Evolutionary conservation across 495 filamentous ascomycete genomes (phyloP), one percentile per base, ranked within the genome.

Genomic region (Penicillium cosmopolitanum): DNA sequence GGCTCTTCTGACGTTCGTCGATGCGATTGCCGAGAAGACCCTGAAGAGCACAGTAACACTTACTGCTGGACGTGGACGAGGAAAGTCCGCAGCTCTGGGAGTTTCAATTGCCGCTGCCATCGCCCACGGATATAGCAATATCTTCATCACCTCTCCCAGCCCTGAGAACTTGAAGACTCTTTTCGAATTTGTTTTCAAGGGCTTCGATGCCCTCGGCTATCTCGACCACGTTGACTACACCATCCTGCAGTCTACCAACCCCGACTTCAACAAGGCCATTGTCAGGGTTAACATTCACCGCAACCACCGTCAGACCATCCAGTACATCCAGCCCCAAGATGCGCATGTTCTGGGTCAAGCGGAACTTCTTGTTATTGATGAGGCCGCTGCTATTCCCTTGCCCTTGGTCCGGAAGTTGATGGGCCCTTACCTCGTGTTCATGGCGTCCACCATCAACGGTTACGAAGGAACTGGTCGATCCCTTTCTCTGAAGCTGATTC

Each of bases 401-500:
- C 95, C 95, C 8, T 74, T 97, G 44, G 95, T 98, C 12, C 84
- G 88, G 61, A 97, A 97, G 70, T 82, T 99, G 33, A 91, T 99
- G 85, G 95, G 96, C 0, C 95, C 93, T n/a, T 99, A 98, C 73
- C 80, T 98, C 21, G 92, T 98, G 4, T 99, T 99, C 78, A 99
- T 99, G 96, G 92, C 96, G 4, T 98, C 95, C 1, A 99, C 96
- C 13, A 97, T 99, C 76, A 98, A 97, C 67, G 96, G 96, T 53
- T 99, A 99, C 69, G 96, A 99, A 77, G 96, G 96, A 61, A 99
- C 96, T 3, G 96, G 96, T 33, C 84, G 96, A 40, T 97, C 94
- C 2, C 81, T 99, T 2, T 98, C 96, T 4, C 75, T 99, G 43
- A 99, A 99, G 75, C 81, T 99, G 58, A 98, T 99, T 60, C 93